Conservation (phyloP, 495 filamentous ascomycete genomes). For the Lasiosphaeriaceae sp. region DNA sequence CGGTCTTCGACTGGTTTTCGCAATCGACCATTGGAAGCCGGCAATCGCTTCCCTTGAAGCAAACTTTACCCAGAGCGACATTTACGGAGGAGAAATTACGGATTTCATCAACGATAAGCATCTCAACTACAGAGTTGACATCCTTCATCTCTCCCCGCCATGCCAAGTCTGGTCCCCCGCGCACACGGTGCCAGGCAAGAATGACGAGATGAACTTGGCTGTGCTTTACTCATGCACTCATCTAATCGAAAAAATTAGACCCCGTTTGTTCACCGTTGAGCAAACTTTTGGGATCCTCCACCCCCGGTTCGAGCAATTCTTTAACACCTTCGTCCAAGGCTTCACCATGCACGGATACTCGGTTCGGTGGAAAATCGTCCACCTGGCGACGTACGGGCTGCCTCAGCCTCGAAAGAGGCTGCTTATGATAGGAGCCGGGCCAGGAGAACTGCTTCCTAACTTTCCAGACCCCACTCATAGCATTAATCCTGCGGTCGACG, state of each 20-base stretch:
- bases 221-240: constrained; percentile 61
- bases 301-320: constrained; percentile 45
- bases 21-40: constrained; percentile 54
- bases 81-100: constrained; percentile 42
- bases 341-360: constrained; percentile 68
- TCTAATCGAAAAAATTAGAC: constrained; percentile 56
- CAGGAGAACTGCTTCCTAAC: constrained; percentile 67
- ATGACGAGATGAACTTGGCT: constrained; percentile 73
- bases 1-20: constrained; percentile 56
- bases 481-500: constrained; percentile 35
- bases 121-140: constrained; percentile 40
- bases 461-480: constrained; percentile 69
- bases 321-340: constrained; percentile 58
- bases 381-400: constrained; percentile 43
- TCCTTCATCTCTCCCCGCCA: constrained; percentile 78
- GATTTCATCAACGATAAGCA: constrained; percentile 37
- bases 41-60: constrained; percentile 54
- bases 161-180: constrained; percentile 81
- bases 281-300: constrained; percentile 68
- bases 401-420: constrained; percentile 50
- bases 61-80: constrained; percentile 54
- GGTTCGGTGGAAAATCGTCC: constrained; percentile 51
- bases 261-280: constrained; percentile 77
- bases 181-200: constrained; percentile 58
- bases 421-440: constrained; percentile 74